phyloP scores from a whole-genome alignment of 2,329 filamentous ascomycete species.

The Phoma sp. region DNA sequence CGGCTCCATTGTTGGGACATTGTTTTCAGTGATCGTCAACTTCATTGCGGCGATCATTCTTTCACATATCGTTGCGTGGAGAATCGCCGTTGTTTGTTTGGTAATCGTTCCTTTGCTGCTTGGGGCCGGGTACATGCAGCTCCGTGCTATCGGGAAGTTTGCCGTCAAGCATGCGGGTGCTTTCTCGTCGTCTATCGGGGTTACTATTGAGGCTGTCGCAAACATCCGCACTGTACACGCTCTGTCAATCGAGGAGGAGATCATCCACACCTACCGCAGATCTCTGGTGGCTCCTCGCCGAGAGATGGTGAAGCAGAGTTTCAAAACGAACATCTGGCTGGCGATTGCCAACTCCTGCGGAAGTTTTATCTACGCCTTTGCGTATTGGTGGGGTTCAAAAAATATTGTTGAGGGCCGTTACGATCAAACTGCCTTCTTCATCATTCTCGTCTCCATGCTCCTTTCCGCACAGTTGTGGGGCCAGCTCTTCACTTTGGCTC shows the following conservation, averaged over 20 bases:
- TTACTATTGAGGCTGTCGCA: constrained; percentile 59
- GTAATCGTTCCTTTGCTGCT: constrained; percentile 72
- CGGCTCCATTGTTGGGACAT: constrained; percentile 72
- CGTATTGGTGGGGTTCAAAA: constrained; percentile 81
- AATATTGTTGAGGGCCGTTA: constrained; percentile 71
- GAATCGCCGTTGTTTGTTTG: constrained; percentile 74
- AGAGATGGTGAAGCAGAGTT: constrained; percentile 56
- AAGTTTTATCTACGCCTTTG: constrained; percentile 74
- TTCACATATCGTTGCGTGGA: constrained; percentile 76
- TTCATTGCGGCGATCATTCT: constrained; percentile 71
- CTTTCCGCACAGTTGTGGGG: constrained; percentile 76
- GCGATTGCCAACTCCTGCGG: constrained; percentile 66
- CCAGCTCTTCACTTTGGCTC: constrained; percentile 75
- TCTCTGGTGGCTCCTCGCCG: constrained; percentile 55
- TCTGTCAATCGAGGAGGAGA: constrained; percentile 59
- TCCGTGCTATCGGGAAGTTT: constrained; percentile 65
- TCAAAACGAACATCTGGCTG: constrained; percentile 64
- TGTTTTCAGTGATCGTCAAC: constrained; percentile 72
- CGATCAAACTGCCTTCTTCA: constrained; percentile 73
- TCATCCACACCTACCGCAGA: constrained; percentile 52
- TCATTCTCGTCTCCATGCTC: constrained; percentile 73
- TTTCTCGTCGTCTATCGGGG: constrained; percentile 58
- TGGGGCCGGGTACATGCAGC: constrained; percentile 71
- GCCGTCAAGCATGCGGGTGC: constrained; percentile 62
- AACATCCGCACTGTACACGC: constrained; percentile 60